Evolutionary conservation across 1,284 basidiomycete species (phyloP), one percentile per base, ranked within the genome.

Genomic region (Malassezia psittaci): DNA sequence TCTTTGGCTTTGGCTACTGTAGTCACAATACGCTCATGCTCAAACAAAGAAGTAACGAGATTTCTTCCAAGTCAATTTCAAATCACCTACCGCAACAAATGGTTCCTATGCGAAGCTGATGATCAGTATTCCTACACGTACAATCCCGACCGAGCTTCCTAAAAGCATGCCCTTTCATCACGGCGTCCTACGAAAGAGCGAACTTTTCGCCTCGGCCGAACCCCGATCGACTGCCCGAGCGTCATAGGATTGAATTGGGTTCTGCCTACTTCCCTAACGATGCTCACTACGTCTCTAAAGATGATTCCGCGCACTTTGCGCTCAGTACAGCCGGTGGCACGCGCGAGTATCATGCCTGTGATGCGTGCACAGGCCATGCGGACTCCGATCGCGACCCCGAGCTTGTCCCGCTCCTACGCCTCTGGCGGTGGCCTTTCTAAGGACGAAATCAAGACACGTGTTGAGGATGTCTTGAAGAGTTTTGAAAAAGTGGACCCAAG

Each of bases 1-100:
- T 96, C 90, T 74, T 87, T 86, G 1, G 94, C 94, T 77, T 98
- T 98, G 19, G 94, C 87, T 29, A 96, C 79, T 0, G 94, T 99
- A 5, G 94, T 98, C 75, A 87, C 86, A 75, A 99, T 93, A 71
- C 89, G 86, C 74, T 96, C 90, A 77, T 98, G 90, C 74, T 96
- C 83, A 59, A 99, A 82, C 45, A 98, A 81, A 13, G 90, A 91
- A 16, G 90, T 88, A 65, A 99, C 93, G 52, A 98, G 78, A 76
- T 96, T 96, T 64, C 67, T 51, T 13, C 3, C 3, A 29, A 24
- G 35, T 32, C 10, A 40, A n/a, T 36, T 16, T 29, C 13, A 5
- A 3, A 29, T 29, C 11, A 34, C 50, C 7, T 43, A 51, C 42
- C 57, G 41, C 3, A 59, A 53, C 24, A 59, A 18, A 19, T 55